Conservation (phyloP, 2,329 filamentous ascomycete species). For the Arthroderma uncinatum region DNA sequence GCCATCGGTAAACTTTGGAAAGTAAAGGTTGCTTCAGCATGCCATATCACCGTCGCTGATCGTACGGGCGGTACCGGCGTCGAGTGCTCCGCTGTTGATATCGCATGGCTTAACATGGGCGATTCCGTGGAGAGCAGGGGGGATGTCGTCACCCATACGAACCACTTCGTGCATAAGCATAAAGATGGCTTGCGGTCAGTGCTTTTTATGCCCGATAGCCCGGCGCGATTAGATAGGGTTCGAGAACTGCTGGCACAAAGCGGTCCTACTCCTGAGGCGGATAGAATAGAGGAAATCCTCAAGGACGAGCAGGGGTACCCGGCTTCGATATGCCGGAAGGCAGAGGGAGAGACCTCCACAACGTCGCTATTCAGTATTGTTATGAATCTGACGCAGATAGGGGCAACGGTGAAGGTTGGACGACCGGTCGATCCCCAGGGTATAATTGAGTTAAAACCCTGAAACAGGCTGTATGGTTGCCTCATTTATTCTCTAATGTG, state of each 20-base stretch:
- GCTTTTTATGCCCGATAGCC: slow-evolving; percentile 18
- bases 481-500: slow-evolving; percentile 5
- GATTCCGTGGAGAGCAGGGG: slow-evolving; percentile 8
- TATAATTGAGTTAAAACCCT: slow-evolving; percentile 21
- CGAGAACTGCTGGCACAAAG: slow-evolving; percentile 18
- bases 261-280: slow-evolving; percentile 12
- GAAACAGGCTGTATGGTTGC: neutral
- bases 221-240: slow-evolving; percentile 21
- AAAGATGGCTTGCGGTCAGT: slow-evolving; percentile 14
- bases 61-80: slow-evolving; percentile 36
- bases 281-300: slow-evolving; percentile 22
- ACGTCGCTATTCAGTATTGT: slow-evolving; percentile 31
- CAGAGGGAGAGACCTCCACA: slow-evolving; percentile 19
- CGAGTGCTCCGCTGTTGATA: slow-evolving; percentile 35
- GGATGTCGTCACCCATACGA: slow-evolving; percentile 21
- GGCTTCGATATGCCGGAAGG: slow-evolving; percentile 25
- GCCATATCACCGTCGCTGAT: slow-evolving; percentile 46
- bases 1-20: slow-evolving; percentile 37
- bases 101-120: slow-evolving; percentile 12
- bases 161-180: slow-evolving; percentile 21
- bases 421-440: slow-evolving; percentile 23
- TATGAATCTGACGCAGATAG: slow-evolving; percentile 28
- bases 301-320: slow-evolving; percentile 26
- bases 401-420: slow-evolving; percentile 25
- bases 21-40: slow-evolving; percentile 42